Percentiles rank a stretch among this genome's conserved stretches.
Conservation (phyloP, 495 filamentous ascomycete genomes). For the Tirmania nivea region DNA sequence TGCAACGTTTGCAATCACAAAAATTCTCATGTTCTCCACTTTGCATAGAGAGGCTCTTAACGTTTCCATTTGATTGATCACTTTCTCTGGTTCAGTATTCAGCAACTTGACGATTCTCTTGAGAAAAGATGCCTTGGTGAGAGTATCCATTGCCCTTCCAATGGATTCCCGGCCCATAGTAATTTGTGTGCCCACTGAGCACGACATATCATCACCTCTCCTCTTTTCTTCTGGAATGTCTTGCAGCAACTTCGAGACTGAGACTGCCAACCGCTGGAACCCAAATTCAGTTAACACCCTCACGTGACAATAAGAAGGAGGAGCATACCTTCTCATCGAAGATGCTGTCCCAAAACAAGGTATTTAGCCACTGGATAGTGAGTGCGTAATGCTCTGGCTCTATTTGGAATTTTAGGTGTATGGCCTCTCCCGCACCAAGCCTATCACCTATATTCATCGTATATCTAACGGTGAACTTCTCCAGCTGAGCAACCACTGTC, state of each 20-base stretch:
- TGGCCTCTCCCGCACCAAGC: conserved; percentile 55
- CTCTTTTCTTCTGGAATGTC: conserved; percentile 89
- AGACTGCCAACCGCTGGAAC: conserved; percentile 47
- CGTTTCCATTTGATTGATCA: conserved; percentile 53
- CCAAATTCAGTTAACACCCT: neutral
- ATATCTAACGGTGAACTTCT: conserved; percentile 76
- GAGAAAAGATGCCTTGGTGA: conserved; percentile 76
- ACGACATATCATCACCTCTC: conserved; percentile 54
- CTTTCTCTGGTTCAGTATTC: conserved; percentile 42
- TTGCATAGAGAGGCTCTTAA: conserved; percentile 52
- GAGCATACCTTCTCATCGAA: conserved; percentile 36
- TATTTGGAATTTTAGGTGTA: conserved; percentile 61
- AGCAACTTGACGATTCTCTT: conserved; percentile 61
- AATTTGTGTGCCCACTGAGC: conserved; percentile 60
- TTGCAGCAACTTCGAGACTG: conserved; percentile 68
- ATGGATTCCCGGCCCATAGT: conserved; percentile 53
- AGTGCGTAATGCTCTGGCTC: conserved; percentile 72
- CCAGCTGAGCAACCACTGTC: conserved; percentile 68
- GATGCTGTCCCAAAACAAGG: conserved; percentile 67
- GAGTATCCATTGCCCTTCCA: conserved; percentile 51
- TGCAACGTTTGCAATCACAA: conserved; percentile 62
- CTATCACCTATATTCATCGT: conserved; percentile 39
- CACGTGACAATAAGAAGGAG: neutral
- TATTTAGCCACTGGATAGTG: conserved; percentile 63
- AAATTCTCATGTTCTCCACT: conserved; percentile 60